A percentile compares a stretch with the other conserved stretches of the same genome.
phyloP scores from a whole-genome alignment of 1,284 basidiomycete species.

The Tranzscheliella williamsii region DNA sequence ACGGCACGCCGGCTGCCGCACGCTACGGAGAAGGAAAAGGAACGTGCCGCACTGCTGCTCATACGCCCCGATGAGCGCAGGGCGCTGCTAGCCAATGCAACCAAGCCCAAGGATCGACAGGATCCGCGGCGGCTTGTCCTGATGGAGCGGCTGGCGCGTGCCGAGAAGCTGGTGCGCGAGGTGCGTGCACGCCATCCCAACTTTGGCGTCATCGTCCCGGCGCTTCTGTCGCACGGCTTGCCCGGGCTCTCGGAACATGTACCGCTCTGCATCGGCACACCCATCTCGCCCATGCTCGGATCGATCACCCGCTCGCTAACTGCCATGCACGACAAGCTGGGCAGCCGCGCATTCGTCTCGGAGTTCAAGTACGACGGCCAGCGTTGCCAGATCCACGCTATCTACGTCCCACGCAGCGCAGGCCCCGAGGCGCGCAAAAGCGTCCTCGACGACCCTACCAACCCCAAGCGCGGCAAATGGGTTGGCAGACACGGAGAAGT shows the following conservation, averaged over 20 bases:
- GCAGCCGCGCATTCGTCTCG: conserved; percentile 52
- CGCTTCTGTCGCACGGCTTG: conserved; percentile 63
- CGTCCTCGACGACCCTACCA: conserved; percentile 10
- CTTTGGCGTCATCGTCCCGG: conserved; percentile 76
- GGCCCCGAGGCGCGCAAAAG: conserved; percentile 25
- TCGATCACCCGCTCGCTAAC: conserved; percentile 74
- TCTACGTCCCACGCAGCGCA: conserved; percentile 29
- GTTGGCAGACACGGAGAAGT: conserved; percentile 51
- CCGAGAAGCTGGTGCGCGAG: conserved; percentile 66
- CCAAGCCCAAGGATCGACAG: conserved; percentile 58
- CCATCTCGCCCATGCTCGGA: conserved; percentile 65
- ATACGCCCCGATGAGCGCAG: conserved; percentile 32
- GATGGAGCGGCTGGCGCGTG: conserved; percentile 50
- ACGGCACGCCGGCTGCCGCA: neutral
- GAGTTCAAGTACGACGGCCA: conserved; percentile 87
- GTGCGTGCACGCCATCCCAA: conserved; percentile 87
- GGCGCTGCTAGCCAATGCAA: conserved; percentile 51
- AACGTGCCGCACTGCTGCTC: conserved; percentile 16
- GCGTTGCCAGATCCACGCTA: conserved; percentile 78
- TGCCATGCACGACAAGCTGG: conserved; percentile 76
- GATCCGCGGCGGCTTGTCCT: conserved; percentile 46
- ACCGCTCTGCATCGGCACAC: conserved; percentile 71
- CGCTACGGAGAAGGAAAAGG: conserved; percentile 8
- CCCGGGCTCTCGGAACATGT: conserved; percentile 64
- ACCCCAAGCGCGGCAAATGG: conserved; percentile 46